Evolutionary conservation across 768 basidiomycete species (phyloP), one percentile per base, ranked within the genome.

Genomic region (Pholiota conissans): DNA sequence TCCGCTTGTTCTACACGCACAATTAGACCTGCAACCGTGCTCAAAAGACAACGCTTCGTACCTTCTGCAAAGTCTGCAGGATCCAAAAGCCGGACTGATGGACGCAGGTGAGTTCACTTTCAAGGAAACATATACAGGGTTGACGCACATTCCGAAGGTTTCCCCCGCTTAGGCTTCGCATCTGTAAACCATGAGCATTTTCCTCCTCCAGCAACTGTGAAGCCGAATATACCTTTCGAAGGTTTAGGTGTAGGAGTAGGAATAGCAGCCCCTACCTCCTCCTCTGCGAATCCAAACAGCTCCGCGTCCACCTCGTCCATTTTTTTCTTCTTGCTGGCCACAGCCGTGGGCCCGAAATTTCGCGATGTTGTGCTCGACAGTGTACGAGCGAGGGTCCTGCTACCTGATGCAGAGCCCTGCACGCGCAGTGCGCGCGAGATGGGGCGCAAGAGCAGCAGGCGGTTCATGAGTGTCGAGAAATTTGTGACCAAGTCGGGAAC

Each of bases 341-440:
- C 32, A 27, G 47, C 45, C 4, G 66, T 64, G 20, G 61, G 53
- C 30, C 59, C 40, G 35, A 67, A 60, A 32, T 61, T 63, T 27
- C 58, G 61, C 54, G 59, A 61, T 55, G 61, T 42, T 1, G 64
- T 54, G 2, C 61, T 52, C 22, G 61, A 52, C 27, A 65, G 57
- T 14, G 59, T 52, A 26, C 61, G 56, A 14, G 29, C 20, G 20
- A 60, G 32, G 30, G 55, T 52, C 29, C 50, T 51, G 32, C 40
- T 50, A 32, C 56, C 57, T 49, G 56, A 46, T 27, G 56, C 35
- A 20, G 59, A 28, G 22, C 63, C 62, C 37, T 66, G 71, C 11
- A 61, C 67, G 63, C 73, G 70, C 56, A 67, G 61, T 50, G 64
- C 65, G 58, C 73, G 74, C 56, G 71, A 63, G 35, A 68, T 52